These are phyloP conservation scores for Vigna reflexopilosa DNA, from an alignment of 306 rosid species.

Conservation along the genomic window DNA sequence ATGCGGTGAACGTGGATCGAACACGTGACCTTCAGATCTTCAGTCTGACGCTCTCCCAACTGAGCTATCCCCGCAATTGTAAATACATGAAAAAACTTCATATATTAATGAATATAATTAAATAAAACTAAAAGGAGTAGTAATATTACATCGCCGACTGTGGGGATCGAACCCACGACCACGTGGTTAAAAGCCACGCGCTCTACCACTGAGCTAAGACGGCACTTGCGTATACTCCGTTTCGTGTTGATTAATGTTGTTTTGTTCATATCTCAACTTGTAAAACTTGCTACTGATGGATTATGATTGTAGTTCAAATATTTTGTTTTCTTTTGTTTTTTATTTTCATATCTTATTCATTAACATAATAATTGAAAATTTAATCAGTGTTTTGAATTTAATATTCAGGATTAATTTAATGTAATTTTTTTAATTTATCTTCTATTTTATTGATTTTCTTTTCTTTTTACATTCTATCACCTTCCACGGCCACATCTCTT, in stretches of 20 bases:
- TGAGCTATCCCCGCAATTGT: background rate
- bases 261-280: too few relatives aligned
- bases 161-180: constrained; percentile 79
- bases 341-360: background rate
- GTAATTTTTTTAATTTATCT: too few relatives aligned
- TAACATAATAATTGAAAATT: background rate
- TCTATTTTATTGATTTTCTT: too few relatives aligned
- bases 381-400: too few relatives aligned
- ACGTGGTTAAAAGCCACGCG: constrained; percentile 56
- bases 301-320: background rate
- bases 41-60: constrained; percentile 12
- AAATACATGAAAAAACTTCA: too few relatives aligned
- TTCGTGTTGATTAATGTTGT: too few relatives aligned
- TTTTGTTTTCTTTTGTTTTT: background rate
- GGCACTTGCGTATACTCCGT: background rate
- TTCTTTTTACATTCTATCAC: too few relatives aligned
- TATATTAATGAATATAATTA: too few relatives aligned
- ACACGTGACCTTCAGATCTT: constrained; percentile 5
- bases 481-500: too few relatives aligned
- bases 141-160: constrained; percentile 51
- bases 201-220: constrained; percentile 80
- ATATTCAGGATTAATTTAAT: too few relatives aligned
- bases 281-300: too few relatives aligned
- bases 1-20: constrained; percentile 4
- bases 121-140: too few relatives aligned